Percentiles rank a stretch among this genome's conserved stretches.
Evolutionary conservation across 2,329 filamentous ascomycete genomes (phyloP).

Genomic region (Aspergillus clavatus): DNA sequence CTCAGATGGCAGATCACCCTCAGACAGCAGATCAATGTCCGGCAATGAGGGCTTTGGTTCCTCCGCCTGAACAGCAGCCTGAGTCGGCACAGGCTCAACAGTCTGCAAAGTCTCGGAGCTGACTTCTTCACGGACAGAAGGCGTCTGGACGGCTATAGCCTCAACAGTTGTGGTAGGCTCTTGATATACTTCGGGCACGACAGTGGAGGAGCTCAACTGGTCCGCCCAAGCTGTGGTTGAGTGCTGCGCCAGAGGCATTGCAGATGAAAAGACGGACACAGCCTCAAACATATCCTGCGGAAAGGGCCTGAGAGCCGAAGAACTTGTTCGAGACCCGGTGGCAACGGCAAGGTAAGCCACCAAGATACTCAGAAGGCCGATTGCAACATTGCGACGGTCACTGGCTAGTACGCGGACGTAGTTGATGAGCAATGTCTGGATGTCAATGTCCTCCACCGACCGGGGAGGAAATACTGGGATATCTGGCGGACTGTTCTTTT

Average conservation of each 20-base stretch:
- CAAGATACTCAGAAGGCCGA: constrained; percentile 43
- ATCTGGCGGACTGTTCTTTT: constrained; percentile 2
- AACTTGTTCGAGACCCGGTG: constrained; percentile 1
- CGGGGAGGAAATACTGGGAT: constrained; percentile 3
- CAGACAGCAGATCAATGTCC: neutral
- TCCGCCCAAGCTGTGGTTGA: constrained; percentile 1
- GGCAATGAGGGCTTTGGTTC: no score
- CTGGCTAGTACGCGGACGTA: constrained; percentile 49
- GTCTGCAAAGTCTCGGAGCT: neutral
- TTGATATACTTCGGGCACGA: neutral
- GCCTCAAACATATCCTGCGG: constrained; percentile 11
- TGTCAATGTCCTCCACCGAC: constrained; percentile 42
- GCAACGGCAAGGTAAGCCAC: constrained; percentile 39
- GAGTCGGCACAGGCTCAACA: neutral
- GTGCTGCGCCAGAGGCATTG: constrained; percentile 4
- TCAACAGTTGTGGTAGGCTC: neutral
- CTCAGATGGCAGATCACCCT: no score
- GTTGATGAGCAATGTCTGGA: constrained; percentile 50
- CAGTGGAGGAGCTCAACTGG: neutral
- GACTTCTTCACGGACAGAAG: neutral
- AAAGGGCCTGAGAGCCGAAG: constrained; percentile 13
- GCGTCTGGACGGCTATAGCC: neutral
- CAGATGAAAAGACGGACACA: neutral
- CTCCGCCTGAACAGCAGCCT: neutral
- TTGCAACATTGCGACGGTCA: constrained; percentile 51